These are phyloP conservation scores for Lasiodiplodia hormozganensis DNA, from an alignment of 2,329 filamentous ascomycete genomes.

Conservation along the genomic window DNA sequence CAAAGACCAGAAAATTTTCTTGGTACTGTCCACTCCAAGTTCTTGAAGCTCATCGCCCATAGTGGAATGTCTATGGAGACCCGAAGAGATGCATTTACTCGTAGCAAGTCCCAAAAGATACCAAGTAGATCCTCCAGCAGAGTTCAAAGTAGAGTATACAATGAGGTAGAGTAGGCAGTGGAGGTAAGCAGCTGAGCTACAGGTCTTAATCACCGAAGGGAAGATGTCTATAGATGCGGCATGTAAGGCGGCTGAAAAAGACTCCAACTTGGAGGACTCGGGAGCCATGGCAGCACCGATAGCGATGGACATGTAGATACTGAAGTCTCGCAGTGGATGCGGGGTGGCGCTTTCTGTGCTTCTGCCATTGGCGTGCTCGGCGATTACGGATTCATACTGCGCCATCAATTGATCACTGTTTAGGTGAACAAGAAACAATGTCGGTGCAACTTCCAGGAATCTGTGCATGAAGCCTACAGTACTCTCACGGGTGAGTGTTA, in stretches of 20 bases:
- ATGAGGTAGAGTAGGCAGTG: neutral
- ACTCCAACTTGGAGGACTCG: neutral
- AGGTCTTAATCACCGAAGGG: neutral
- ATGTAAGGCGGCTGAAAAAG: neutral
- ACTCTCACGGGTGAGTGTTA: neutral
- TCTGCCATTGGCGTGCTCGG: neutral
- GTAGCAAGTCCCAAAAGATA: neutral
- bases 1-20: neutral
- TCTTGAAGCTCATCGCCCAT: neutral
- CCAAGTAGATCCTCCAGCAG: neutral
- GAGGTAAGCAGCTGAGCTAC: neutral
- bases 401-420: neutral
- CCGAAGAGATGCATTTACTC: slow-evolving; percentile 8
- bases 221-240: neutral
- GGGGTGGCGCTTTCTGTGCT: neutral
- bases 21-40: neutral
- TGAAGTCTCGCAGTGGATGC: neutral
- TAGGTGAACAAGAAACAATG: neutral
- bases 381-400: neutral
- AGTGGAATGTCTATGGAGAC: neutral
- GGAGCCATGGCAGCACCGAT: neutral
- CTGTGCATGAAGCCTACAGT: neutral
- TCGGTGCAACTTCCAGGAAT: neutral
- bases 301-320: neutral
- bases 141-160: neutral